Conservation (phyloP, 1,284 basidiomycete species). For the Ustilago loliicola region DNA sequence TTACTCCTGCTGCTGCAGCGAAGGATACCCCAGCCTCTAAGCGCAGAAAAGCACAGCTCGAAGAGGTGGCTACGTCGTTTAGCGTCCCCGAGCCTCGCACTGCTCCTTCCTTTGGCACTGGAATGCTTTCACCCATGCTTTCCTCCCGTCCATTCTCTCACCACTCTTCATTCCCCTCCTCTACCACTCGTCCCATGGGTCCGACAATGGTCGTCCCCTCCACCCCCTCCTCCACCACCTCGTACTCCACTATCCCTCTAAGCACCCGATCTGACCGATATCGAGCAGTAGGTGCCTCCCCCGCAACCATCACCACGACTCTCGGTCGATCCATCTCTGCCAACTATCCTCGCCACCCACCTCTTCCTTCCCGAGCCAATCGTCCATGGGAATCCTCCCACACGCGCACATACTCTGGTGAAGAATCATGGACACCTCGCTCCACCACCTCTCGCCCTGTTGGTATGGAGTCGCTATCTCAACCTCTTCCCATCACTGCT, state of each 20-base stretch:
- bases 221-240: slow-evolving; percentile 20
- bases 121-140: slow-evolving; percentile 27
- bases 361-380: slow-evolving; percentile 11
- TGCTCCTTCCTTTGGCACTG: not conserved
- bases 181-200: slow-evolving; percentile 20
- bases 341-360: slow-evolving; percentile 28
- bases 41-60: slow-evolving; percentile 27
- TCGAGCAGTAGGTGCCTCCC: slow-evolving; percentile 36
- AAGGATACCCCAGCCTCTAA: slow-evolving; percentile 14
- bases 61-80: slow-evolving; percentile 13
- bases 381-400: slow-evolving; percentile 25
- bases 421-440: slow-evolving; percentile 26
- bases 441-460: not conserved
- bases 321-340: slow-evolving; percentile 41
- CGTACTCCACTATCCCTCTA: slow-evolving; percentile 24
- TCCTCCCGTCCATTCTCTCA: slow-evolving; percentile 37
- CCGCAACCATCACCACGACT: slow-evolving; percentile 18
- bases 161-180: slow-evolving; percentile 31
- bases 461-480: slow-evolving; percentile 16
- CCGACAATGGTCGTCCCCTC: slow-evolving; percentile 30
- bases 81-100: slow-evolving; percentile 1
- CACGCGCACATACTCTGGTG: slow-evolving; percentile 15
- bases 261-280: slow-evolving; percentile 46
- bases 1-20: not conserved
- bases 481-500: slow-evolving; percentile 27